Conservation (phyloP, 2,329 filamentous ascomycete species). For the Fusarium nisikadoi region DNA sequence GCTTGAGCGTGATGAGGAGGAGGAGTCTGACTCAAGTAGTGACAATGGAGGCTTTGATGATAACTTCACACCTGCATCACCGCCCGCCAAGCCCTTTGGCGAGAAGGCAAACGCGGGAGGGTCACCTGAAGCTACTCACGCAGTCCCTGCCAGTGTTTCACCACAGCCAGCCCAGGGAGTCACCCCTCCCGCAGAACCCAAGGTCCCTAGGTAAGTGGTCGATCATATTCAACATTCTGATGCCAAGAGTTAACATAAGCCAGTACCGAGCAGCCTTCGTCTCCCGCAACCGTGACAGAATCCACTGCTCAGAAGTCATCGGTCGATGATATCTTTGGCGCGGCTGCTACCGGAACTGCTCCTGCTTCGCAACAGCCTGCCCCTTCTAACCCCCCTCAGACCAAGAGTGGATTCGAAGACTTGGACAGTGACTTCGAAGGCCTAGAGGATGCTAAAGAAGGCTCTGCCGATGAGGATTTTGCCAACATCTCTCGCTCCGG, state of each 20-base stretch:
- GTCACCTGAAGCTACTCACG: conserved; percentile 12
- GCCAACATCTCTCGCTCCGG: conserved; percentile 76
- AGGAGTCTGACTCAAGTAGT: conserved; percentile 79
- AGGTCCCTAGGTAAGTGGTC: conserved; percentile 43
- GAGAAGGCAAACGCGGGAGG: conserved; percentile 34
- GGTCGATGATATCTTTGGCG: conserved; percentile 57
- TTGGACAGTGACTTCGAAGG: conserved; percentile 85
- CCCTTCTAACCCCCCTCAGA: conserved; percentile 46
- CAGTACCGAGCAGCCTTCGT: conserved; percentile 47
- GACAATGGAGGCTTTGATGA: conserved; percentile 91
- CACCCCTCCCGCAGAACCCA: conserved; percentile 30
- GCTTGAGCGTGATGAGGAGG: conserved; percentile 76
- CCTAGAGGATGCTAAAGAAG: conserved; percentile 85
- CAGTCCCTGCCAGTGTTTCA: conserved; percentile 22
- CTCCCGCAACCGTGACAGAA: conserved; percentile 47
- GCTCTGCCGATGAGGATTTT: conserved; percentile 82
- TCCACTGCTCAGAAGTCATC: conserved; percentile 46
- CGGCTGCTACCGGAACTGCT: conserved; percentile 42
- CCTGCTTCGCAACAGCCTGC: conserved; percentile 46
- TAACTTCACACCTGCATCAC: conserved; percentile 79
- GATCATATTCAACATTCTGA: background rate
- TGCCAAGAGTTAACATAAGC: conserved; percentile 12
- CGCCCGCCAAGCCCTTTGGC: conserved; percentile 49
- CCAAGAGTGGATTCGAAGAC: conserved; percentile 74
- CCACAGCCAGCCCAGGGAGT: conserved; percentile 42